These are phyloP conservation scores for Penstemon davidsonii DNA, from an alignment of 257 asterid genomes.

Conservation along the genomic window DNA sequence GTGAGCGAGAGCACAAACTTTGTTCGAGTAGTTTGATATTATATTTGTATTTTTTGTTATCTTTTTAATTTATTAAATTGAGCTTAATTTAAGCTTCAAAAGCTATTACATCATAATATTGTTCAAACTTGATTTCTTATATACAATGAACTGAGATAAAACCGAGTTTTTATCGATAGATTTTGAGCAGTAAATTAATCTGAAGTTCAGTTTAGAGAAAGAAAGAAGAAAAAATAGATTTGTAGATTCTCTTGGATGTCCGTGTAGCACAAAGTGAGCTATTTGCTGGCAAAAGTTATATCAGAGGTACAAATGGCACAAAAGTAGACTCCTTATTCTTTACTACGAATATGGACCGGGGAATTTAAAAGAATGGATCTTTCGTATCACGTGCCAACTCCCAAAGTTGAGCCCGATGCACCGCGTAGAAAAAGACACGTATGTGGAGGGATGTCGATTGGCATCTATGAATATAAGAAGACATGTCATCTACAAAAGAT, in stretches of 20 bases:
- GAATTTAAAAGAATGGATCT: neutral
- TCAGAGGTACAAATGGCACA: conserved; percentile 21
- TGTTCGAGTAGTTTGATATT: no score
- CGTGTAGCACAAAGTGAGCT: neutral
- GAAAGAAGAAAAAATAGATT: neutral
- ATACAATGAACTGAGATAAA: neutral
- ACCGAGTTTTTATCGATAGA: neutral
- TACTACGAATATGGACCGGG: neutral
- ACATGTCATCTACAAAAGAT: no score
- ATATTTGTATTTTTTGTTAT: no score
- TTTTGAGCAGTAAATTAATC: neutral
- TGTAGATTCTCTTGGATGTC: conserved; percentile 7
- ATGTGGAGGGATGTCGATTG: no score
- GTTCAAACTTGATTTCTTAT: no score
- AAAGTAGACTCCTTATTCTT: conserved; percentile 1
- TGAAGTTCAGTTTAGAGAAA: neutral
- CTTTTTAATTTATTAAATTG: no score
- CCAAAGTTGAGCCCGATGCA: no score
- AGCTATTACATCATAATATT: no score
- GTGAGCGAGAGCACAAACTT: no score
- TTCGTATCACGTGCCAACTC: no score
- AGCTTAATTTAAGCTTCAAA: neutral
- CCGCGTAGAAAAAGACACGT: no score
- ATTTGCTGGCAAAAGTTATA: conserved; percentile 24
- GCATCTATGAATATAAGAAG: no score